phyloP scores from a whole-genome alignment of 345 rosid genomes.

The Erysimum cheiranthoides region DNA sequence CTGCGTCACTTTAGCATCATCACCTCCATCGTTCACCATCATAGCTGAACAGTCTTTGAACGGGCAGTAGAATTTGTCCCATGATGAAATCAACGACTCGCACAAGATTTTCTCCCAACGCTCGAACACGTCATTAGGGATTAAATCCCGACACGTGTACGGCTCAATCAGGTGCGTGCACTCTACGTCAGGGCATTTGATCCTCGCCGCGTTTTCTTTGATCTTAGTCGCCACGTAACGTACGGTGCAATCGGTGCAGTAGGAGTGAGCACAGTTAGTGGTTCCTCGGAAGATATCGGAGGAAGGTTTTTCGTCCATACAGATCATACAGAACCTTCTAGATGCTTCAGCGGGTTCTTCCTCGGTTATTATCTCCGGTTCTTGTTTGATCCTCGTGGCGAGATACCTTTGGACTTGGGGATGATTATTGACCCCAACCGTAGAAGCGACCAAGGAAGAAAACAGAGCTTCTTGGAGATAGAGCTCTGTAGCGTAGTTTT shows the following conservation, averaged over 20 bases:
- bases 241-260: conserved; percentile 60
- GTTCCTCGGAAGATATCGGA: conserved; percentile 50
- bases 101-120: conserved; percentile 63
- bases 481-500: conserved; percentile 49
- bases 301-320: conserved; percentile 52
- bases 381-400: background rate
- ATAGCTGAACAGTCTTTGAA: conserved; percentile 71
- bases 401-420: background rate
- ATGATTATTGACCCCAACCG: background rate
- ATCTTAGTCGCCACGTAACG: conserved; percentile 55
- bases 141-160: conserved; percentile 50
- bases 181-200: conserved; percentile 63
- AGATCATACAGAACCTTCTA: conserved; percentile 57
- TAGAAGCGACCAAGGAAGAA: conserved; percentile 29
- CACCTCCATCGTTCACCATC: conserved; percentile 50
- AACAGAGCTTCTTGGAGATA: conserved; percentile 58
- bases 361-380: conserved; percentile 9
- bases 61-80: conserved; percentile 67
- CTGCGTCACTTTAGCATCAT: conserved; percentile 50
- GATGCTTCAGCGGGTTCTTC: conserved; percentile 45
- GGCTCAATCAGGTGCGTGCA: conserved; percentile 55
- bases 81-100: conserved; percentile 47
- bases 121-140: conserved; percentile 54
- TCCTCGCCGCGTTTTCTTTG: conserved; percentile 22
- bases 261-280: conserved; percentile 53